These are phyloP conservation scores for Anisodus tanguticus DNA, from an alignment of 257 asterid species.

Conservation along the genomic window DNA sequence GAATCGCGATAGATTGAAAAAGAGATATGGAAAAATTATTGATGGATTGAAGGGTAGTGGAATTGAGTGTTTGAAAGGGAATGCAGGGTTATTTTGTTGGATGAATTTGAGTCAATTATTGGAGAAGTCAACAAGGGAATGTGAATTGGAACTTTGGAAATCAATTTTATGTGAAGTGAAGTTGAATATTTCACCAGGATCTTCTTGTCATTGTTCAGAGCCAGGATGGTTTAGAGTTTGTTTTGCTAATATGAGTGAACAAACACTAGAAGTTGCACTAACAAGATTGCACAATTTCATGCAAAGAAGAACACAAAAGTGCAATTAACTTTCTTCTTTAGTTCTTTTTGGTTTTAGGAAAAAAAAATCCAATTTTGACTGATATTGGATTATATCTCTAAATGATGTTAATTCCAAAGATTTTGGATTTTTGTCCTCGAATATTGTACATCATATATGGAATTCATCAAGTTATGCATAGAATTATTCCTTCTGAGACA, in stretches of 20 bases:
- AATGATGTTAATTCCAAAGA: background rate
- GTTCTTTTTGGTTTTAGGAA: background rate
- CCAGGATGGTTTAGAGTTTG: slow-evolving; percentile 66
- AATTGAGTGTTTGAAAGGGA: slow-evolving; percentile 48
- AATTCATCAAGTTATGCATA: background rate
- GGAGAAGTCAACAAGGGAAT: slow-evolving; percentile 42
- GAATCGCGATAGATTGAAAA: slow-evolving; percentile 44
- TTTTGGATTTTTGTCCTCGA: slow-evolving; percentile 13
- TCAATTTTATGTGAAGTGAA: slow-evolving; percentile 43
- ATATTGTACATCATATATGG: background rate
- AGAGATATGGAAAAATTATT: slow-evolving; percentile 39
- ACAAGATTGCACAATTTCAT: slow-evolving; percentile 51
- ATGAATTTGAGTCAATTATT: slow-evolving; percentile 50
- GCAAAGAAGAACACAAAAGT: slow-evolving; percentile 33
- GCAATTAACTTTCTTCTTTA: background rate
- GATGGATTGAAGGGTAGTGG: slow-evolving; percentile 44
- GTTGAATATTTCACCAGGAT: slow-evolving; percentile 56
- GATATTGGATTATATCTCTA: background rate
- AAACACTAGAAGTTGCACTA: slow-evolving; percentile 49
- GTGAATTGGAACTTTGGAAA: slow-evolving; percentile 51
- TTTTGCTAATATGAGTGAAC: slow-evolving; percentile 57
- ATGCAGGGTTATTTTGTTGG: slow-evolving; percentile 61
- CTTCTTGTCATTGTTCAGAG: slow-evolving; percentile 59
- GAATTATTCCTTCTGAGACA: background rate
- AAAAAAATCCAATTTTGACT: background rate